Conservation (phyloP, 495 filamentous ascomycete species). For the Trichoderma orchidacearum region DNA sequence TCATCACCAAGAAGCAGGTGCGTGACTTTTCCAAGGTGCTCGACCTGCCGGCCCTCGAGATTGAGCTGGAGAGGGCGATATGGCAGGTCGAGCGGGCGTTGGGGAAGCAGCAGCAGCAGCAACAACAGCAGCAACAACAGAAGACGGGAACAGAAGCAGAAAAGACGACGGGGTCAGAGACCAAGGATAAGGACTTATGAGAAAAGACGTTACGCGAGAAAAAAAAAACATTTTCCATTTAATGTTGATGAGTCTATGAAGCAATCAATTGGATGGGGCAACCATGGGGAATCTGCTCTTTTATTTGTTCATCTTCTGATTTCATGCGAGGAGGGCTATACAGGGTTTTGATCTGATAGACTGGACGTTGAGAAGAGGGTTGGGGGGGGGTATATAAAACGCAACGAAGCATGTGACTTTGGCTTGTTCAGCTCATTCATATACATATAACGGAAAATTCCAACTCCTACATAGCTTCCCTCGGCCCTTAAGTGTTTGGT, state of each 20-base stretch:
- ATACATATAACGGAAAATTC: no score
- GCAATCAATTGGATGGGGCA: background rate
- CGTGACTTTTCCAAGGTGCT: conserved; percentile 53
- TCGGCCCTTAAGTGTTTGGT: no score
- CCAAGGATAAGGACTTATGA: background rate
- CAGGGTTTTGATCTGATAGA: no score
- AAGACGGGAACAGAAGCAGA: background rate
- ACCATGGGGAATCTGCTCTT: background rate
- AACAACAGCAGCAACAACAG: conserved; percentile 2
- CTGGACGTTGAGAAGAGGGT: no score
- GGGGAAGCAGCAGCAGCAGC: conserved; percentile 30
- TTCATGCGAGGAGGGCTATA: no score
- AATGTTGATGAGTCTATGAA: background rate
- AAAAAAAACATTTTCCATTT: background rate
- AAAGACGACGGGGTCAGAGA: conserved; percentile 4
- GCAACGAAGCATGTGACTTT: no score
- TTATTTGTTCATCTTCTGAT: background rate
- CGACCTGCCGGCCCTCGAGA: conserved; percentile 67
- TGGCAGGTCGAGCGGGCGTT: conserved; percentile 69
- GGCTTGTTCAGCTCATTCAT: background rate
- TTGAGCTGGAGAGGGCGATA: conserved; percentile 84
- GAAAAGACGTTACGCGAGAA: background rate
- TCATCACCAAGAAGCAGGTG: conserved; percentile 46
- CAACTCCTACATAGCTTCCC: no score
- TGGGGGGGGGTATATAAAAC: no score